Conservation (phyloP, 2,329 filamentous ascomycete species). For the Alternaria sp. region DNA sequence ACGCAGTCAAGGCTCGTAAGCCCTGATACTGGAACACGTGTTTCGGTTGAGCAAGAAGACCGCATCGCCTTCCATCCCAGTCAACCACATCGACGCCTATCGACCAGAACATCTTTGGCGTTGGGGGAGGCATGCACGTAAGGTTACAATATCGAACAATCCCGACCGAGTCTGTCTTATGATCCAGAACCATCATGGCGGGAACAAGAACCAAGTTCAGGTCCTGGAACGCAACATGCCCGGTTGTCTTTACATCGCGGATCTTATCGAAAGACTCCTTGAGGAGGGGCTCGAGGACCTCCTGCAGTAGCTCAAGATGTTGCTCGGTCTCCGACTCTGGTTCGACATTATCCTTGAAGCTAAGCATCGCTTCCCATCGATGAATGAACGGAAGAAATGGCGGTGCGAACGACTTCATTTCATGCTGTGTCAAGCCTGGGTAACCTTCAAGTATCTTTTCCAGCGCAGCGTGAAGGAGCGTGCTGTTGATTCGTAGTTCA, state of each 20-base stretch:
- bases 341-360: slow-evolving; percentile 5
- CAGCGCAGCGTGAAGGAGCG: slow-evolving; percentile 63
- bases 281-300: slow-evolving; percentile 29
- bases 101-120: background rate
- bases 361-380: slow-evolving; percentile 58
- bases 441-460: slow-evolving; percentile 62
- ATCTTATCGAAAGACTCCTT: slow-evolving; percentile 9
- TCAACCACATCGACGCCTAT: slow-evolving; percentile 20
- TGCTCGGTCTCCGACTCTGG: background rate
- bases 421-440: slow-evolving; percentile 65
- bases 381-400: slow-evolving; percentile 70
- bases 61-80: slow-evolving; percentile 30
- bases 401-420: slow-evolving; percentile 63
- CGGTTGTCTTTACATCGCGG: slow-evolving; percentile 41
- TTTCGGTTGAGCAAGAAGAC: slow-evolving; percentile 22
- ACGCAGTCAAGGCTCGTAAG: slow-evolving; percentile 46
- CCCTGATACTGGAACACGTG: slow-evolving; percentile 37
- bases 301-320: slow-evolving; percentile 43
- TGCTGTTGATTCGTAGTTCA: slow-evolving; percentile 59
- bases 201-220: slow-evolving; percentile 44
- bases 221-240: slow-evolving; percentile 40
- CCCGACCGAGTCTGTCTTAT: slow-evolving; percentile 21
- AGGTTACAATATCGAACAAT: slow-evolving; percentile 7
- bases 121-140: slow-evolving; percentile 2
- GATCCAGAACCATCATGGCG: slow-evolving; percentile 11